Base-by-base conservation (phyloP, 2,329 filamentous ascomycete species). In the Tympanopsis confertula region DNA sequence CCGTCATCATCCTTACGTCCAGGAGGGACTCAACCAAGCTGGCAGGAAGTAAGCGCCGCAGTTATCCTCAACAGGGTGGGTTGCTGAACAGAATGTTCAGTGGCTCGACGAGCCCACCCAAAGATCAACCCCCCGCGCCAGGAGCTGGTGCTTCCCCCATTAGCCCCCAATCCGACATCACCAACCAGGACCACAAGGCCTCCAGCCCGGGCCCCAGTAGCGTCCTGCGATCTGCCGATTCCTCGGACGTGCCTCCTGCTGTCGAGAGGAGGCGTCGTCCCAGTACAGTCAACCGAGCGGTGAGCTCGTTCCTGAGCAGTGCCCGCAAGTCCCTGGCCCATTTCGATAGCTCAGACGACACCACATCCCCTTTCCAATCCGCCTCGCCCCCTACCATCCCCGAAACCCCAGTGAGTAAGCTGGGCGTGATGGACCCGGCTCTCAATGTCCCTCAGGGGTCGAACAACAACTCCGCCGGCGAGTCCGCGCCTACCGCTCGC, bases 41-140 rank as follows among this genome's bases (percentile, higher is more conserved):
- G 88, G 88, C 88, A 86, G 88, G 87, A 69, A 88, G 78, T 65
- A 94, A 93, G 77, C 82, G 86, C 57, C 83, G 87, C 74, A 94
- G 87, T 78, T 94, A 88, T 79, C 81, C 78, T 59, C 82, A 88
- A 68, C 86, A 87, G 82, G 86, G 80, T 61, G 61, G 77, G 66
- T 80, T 95, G 77, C 81, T 96, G 67, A 93, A 88, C 78, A 91
- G 88, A 68, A 94, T 96, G 86, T 96, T 96, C 73, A 88, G 89
- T 64, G 80, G 81, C 57, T 80, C 77, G 56, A 79, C 75, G 53
- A 79, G 69, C 61, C 76, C 80, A 55, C 70, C 78, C 52, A 79
- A 79, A 47, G 58, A 64, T 43, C 69, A 66, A 58, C 54, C 63
- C 46, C 66, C 67, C 41, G 49, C 46, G 50, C 47, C 46, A 38